Base-by-base conservation (phyloP, 108 stramenopile species). In the Skeletonema tropicum region DNA sequence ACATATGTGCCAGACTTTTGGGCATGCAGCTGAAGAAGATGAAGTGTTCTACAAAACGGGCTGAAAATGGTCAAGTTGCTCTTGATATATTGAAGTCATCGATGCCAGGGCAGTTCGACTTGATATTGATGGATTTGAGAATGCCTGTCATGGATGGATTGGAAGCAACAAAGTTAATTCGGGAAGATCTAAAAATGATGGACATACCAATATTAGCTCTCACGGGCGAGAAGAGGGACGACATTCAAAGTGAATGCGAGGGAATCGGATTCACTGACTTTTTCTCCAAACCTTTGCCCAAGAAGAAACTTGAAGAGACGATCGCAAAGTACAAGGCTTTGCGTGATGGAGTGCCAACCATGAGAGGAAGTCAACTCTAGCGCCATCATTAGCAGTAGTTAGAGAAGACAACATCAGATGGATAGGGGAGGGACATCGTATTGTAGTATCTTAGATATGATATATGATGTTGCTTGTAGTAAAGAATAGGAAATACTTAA, bases 101-200 rank as follows among this genome's bases (percentile, higher is more conserved):
- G 6, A 69, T 66, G 31, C 83, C 68, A 9, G 83, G 80, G 1
- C 42, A 46, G 29, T 85, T 65, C 60, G 76, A 77, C 61, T 38
- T 85, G 62, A 35, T 35, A 5, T 35, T 35, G 6, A 35, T 35
- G 35, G 35, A 35, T 13, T 46, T 77, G 57, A 57, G 76, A 35
- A 88, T 88, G 87, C 87, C 85, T 6, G 76, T 88, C 2, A 86
- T 88, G 87, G 83, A 74, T 60, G 87, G 87, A 6, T 55, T 85
- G 39, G 84, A 85, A 59, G 87, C 87, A 33, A 79, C 77, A 13
- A 81, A 71, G 25, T 30, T 79, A 0, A 88, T 88, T 29, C 60
- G 57, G 8, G 13, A 59, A 8, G 57, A 77, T 41, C 33, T 77
- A 41, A 59, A 71, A 11, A 65, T 77, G 68, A 70, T n/a, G 25